Conservation (phyloP, 352 stramenopile genomes). For the Globisporangium camurandrum region DNA sequence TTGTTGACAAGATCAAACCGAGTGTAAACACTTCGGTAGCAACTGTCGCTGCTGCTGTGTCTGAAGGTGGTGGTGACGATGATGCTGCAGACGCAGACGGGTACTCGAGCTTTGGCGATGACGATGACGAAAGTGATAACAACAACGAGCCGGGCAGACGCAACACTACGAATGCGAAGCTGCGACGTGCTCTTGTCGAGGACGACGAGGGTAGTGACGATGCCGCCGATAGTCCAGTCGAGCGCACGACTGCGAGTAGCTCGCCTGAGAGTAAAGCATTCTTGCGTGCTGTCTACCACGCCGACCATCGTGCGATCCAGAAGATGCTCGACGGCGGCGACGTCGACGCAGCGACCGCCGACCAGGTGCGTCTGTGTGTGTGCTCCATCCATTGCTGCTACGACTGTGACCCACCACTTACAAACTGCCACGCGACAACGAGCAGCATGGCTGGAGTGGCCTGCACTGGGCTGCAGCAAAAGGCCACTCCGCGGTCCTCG, state of each 20-base stretch:
- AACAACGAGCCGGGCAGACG: background rate
- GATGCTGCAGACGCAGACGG: slow-evolving; percentile 20
- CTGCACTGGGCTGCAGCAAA: slow-evolving; percentile 75
- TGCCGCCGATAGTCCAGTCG: slow-evolving; percentile 12
- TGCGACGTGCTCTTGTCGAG: background rate
- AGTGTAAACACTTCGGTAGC: background rate
- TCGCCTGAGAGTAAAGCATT: slow-evolving; percentile 50
- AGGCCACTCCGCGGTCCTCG: slow-evolving; percentile 42
- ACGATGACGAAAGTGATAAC: slow-evolving; percentile 18
- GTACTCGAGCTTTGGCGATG: slow-evolving; percentile 63
- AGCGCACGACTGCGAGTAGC: slow-evolving; percentile 39
- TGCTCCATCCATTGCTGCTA: background rate
- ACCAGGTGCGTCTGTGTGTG: slow-evolving; percentile 37
- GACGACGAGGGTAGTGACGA: slow-evolving; percentile 11
- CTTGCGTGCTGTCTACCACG: slow-evolving; percentile 52
- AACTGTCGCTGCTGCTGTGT: slow-evolving; percentile 1
- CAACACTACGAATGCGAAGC: background rate
- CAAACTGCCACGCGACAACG: too few relatives aligned
- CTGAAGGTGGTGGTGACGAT: background rate
- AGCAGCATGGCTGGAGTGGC: slow-evolving; percentile 67
- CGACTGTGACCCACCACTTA: background rate
- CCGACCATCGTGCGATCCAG: slow-evolving; percentile 38
- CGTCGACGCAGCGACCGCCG: slow-evolving; percentile 37
- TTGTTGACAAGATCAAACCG: slow-evolving; percentile 13
- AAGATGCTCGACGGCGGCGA: slow-evolving; percentile 43